A percentile compares a stretch with the other conserved stretches of the same genome.
These are phyloP conservation scores for Peribolospora kevripleyi DNA, from an alignment of 768 basidiomycete genomes.

Conservation along the genomic window DNA sequence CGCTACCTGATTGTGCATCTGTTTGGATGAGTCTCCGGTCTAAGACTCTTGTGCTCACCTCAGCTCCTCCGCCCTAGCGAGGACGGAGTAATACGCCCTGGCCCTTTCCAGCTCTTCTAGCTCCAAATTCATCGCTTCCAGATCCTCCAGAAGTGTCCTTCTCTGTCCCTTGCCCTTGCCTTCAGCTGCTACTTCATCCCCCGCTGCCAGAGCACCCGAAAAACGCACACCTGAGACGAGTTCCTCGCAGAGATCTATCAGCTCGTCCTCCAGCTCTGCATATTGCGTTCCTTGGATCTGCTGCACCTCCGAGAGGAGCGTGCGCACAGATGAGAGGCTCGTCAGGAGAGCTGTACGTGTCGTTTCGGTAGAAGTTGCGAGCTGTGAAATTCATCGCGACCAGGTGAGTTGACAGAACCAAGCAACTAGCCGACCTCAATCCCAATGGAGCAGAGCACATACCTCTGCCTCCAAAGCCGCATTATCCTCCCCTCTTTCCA, in stretches of 20 bases:
- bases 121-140: constrained; percentile 53
- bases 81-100: constrained; percentile 46
- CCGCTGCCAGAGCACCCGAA: background rate
- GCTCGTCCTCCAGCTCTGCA: constrained; percentile 1
- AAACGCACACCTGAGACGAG: constrained; percentile 1
- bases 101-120: constrained; percentile 54
- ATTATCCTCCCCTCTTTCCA: too few species aligned
- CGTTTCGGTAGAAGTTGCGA: too few species aligned
- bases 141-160: constrained; percentile 46
- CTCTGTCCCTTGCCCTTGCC: background rate
- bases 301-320: too few species aligned
- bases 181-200: background rate
- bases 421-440: too few species aligned
- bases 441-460: too few species aligned
- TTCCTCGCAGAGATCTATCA: constrained; percentile 4
- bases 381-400: too few species aligned
- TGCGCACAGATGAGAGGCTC: too few species aligned
- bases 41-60: constrained; percentile 28
- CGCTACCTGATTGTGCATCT: too few species aligned
- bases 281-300: background rate
- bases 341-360: too few species aligned
- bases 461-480: too few species aligned
- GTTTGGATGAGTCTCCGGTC: too few species aligned
- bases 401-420: too few species aligned
- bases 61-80: constrained; percentile 42